Evolutionary conservation across 2,329 filamentous ascomycete genomes (phyloP).

Genomic region (Calonectria fujianensis): DNA sequence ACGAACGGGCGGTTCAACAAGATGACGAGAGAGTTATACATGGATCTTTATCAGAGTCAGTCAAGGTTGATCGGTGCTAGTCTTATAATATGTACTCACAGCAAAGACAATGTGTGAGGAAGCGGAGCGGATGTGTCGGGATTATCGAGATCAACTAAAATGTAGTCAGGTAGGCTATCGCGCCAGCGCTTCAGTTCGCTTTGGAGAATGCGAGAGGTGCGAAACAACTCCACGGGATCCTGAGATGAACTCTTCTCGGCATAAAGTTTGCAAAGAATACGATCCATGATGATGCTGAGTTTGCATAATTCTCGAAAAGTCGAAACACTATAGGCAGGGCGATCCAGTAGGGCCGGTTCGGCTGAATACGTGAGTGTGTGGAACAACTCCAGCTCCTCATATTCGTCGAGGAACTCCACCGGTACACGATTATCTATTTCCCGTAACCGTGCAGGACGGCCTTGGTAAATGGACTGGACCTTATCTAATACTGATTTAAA

Average conservation of each 20-base stretch:
- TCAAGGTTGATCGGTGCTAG: neutral
- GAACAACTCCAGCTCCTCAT: slow-evolving; percentile 71
- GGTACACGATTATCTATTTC: slow-evolving; percentile 66
- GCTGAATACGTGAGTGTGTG: slow-evolving; percentile 62
- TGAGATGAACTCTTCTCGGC: slow-evolving; percentile 59
- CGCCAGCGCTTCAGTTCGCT: slow-evolving; percentile 64
- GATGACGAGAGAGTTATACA: slow-evolving; percentile 69
- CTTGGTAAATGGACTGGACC: slow-evolving; percentile 72
- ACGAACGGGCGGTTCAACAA: slow-evolving; percentile 72
- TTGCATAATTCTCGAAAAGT: slow-evolving; percentile 64
- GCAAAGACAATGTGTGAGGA: slow-evolving; percentile 22
- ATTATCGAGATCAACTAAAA: slow-evolving; percentile 48
- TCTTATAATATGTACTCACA: slow-evolving; percentile 10
- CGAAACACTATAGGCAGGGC: slow-evolving; percentile 63
- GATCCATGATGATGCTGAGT: slow-evolving; percentile 68
- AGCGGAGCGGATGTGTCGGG: slow-evolving; percentile 54
- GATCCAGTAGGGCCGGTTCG: slow-evolving; percentile 55
- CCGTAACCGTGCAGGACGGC: slow-evolving; percentile 67
- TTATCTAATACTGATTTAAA: slow-evolving; percentile 63
- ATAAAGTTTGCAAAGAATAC: slow-evolving; percentile 65
- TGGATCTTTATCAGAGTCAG: slow-evolving; percentile 51
- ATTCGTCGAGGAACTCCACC: slow-evolving; percentile 67
- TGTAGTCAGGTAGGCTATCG: slow-evolving; percentile 60
- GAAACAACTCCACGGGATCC: slow-evolving; percentile 55
- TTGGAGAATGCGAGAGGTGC: slow-evolving; percentile 59